Evolutionary conservation across 1,284 basidiomycete species (phyloP).

Genomic region (Cutaneotrichosporon cyanovorans): DNA sequence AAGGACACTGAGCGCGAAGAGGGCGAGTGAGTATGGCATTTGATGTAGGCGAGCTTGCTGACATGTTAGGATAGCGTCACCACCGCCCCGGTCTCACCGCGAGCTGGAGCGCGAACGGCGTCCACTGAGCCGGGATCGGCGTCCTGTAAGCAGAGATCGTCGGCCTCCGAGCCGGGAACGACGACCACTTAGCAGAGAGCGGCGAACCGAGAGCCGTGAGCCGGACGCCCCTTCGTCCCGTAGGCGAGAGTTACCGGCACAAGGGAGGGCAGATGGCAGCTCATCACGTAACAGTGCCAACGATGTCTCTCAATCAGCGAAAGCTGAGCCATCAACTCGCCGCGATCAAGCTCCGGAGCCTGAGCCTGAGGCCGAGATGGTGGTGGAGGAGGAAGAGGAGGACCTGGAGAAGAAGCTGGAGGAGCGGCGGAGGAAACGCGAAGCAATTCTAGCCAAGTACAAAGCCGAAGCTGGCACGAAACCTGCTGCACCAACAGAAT

Average conservation of each 20-base stretch:
- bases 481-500: slow-evolving; percentile 3
- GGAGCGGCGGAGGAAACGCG: slow-evolving; percentile 68
- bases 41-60: background rate
- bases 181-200: too few relatives aligned
- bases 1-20: slow-evolving; percentile 2
- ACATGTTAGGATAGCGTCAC: background rate
- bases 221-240: background rate
- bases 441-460: slow-evolving; percentile 80
- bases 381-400: slow-evolving; percentile 54
- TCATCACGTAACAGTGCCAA: too few relatives aligned
- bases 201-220: background rate
- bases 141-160: too few relatives aligned
- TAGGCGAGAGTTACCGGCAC: too few relatives aligned
- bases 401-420: slow-evolving; percentile 67
- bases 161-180: too few relatives aligned
- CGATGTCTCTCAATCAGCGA: too few relatives aligned
- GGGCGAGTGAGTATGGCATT: slow-evolving; percentile 7
- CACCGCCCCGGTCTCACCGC: background rate
- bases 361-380: too few relatives aligned
- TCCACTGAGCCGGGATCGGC: too few relatives aligned
- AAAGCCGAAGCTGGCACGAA: slow-evolving; percentile 12
- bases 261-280: too few relatives aligned
- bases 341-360: too few relatives aligned
- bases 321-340: too few relatives aligned
- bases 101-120: slow-evolving; percentile 7